A percentile compares a stretch with the other conserved stretches of the same genome.
Evolutionary conservation across 1,139 yeast species (phyloP).

Genomic region (Yamadazyma friedrichii): DNA sequence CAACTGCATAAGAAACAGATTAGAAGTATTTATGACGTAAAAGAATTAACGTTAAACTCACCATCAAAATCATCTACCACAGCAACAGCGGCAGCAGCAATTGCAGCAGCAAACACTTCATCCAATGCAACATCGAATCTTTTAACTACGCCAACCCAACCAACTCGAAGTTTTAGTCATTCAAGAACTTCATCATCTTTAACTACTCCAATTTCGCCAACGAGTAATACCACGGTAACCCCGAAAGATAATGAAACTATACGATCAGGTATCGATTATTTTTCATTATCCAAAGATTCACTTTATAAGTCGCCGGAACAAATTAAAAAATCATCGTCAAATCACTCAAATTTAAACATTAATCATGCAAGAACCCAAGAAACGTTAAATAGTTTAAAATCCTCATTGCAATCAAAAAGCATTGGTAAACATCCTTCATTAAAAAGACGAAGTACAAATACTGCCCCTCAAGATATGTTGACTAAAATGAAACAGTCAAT

Average conservation of each 20-base stretch:
- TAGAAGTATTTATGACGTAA: constrained; percentile 8
- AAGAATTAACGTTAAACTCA: constrained; percentile 1
- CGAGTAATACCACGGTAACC: background rate
- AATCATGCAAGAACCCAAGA: constrained; percentile 20
- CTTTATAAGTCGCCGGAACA: constrained; percentile 6
- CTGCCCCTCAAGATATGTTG: constrained; percentile 31
- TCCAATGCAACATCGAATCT: background rate
- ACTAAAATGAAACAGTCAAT: constrained; percentile 24
- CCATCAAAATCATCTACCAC: background rate
- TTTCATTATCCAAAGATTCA: constrained; percentile 13
- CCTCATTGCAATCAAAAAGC: constrained; percentile 23
- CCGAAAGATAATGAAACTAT: constrained; percentile 5
- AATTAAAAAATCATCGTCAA: constrained; percentile 4
- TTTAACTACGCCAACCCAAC: background rate
- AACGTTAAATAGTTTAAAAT: constrained; percentile 23
- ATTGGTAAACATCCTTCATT: constrained; percentile 16
- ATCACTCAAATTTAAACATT: constrained; percentile 10
- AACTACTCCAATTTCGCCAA: background rate
- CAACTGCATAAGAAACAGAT: constrained; percentile 2
- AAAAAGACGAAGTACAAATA: constrained; percentile 20
- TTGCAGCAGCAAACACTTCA: background rate
- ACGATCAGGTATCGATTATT: constrained; percentile 14
- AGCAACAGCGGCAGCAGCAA: constrained; percentile 1
- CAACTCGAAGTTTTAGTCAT: constrained; percentile 1
- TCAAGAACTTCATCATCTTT: constrained; percentile 1